Evolutionary conservation across 768 basidiomycete species (phyloP), one percentile per base, ranked within the genome.

Genomic region (Panaeolus cyanescens): DNA sequence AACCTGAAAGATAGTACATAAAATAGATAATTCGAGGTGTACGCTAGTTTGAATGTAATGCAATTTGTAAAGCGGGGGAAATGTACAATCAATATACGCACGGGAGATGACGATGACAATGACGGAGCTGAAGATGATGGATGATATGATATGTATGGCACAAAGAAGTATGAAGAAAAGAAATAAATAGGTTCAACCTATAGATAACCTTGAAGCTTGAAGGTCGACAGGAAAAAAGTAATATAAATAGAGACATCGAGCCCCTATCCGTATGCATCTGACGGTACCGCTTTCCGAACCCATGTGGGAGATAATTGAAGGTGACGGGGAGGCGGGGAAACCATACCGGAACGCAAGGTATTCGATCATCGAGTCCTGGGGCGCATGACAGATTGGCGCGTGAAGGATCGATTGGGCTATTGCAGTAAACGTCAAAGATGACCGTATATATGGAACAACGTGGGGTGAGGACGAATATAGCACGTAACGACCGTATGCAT

Each of bases 181-280:
- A 3, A 20, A 50, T 50, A 50, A 50, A 50, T 50, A 50, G 45
- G 45, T 50, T 50, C 45, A 50, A 50, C 45, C 45, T 50, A 50
- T 28, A 50, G 30, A 28, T 28, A 50, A 50, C 25, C 33, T 34
- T 34, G 33, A 34, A 13, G 13, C 7, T 34, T 34, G 33, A 20
- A 42, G n/a, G 9, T 20, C 19, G 39, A 42, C 25, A 50, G 15
- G 45, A 50, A 28, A 50, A n/a, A 50, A 12, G 45, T 13, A 50
- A 50, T 50, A 50, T 25, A 50, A 50, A 50, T 50, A 50, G 45
- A 50, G 45, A 50, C 45, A n/a, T 50, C 45, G 45, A 50, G 45
- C 45, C 45, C 45, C 45, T 50, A 50, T 50, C 45, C 45, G 13
- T 50, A 50, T 50, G 28, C 45, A 28, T 50, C 45, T 15, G 25